Conservation (phyloP, 129 eudicot genomes). For the Pseudognaphalium luteoalbum region DNA sequence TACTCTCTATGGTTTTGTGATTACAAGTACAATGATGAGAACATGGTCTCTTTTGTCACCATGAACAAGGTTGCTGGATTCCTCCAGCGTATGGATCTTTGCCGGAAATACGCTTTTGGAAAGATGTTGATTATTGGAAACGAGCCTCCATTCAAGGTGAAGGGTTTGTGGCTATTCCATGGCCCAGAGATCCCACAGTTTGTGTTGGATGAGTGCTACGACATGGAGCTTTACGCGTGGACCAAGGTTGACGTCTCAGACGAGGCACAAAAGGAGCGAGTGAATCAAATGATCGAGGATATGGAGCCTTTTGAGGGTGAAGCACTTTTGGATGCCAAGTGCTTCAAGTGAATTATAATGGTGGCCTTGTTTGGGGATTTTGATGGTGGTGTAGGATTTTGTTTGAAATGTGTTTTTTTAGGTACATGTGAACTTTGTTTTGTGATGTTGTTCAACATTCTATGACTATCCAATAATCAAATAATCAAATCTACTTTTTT, state of each 20-base stretch:
- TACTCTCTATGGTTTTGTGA: conserved; percentile 95
- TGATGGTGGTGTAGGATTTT: conserved; percentile 16
- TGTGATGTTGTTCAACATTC: background rate
- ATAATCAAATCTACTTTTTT: too few species aligned
- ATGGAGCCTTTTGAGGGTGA: conserved; percentile 79
- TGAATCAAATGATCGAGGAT: conserved; percentile 66
- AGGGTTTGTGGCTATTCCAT: conserved; percentile 88
- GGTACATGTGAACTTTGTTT: conserved; percentile 17
- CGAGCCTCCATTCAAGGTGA: conserved; percentile 74
- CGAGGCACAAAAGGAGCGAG: conserved; percentile 79
- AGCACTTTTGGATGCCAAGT: conserved; percentile 73
- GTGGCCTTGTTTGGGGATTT: background rate
- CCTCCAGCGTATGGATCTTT: conserved; percentile 90
- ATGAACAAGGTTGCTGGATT: conserved; percentile 94
- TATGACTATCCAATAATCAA: background rate
- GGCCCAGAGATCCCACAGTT: conserved; percentile 77
- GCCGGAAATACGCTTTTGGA: conserved; percentile 92
- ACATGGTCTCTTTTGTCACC: conserved; percentile 85
- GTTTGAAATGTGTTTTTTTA: conserved; percentile 16
- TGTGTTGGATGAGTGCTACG: conserved; percentile 72
- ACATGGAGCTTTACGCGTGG: conserved; percentile 87
- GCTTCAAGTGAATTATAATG: conserved; percentile 51
- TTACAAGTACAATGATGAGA: conserved; percentile 93
- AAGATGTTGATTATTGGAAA: conserved; percentile 84
- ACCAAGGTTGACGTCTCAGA: conserved; percentile 65